These are phyloP conservation scores for Colletotrichum incanum DNA, from an alignment of 2,329 filamentous ascomycete genomes.

Conservation along the genomic window DNA sequence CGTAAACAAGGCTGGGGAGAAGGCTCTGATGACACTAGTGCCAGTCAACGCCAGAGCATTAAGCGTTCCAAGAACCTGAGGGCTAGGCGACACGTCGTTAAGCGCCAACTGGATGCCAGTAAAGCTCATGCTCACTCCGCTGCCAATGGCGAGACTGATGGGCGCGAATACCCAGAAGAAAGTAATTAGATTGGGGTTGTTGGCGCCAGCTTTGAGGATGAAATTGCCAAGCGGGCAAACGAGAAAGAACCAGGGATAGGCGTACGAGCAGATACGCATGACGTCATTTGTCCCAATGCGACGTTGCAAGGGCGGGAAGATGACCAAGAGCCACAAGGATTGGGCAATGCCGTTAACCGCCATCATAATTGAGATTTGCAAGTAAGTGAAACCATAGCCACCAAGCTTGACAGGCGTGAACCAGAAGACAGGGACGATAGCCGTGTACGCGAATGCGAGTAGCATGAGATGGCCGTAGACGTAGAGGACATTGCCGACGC, in stretches of 20 bases:
- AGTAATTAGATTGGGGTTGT: constrained; percentile 52
- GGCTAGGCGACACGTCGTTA: constrained; percentile 80
- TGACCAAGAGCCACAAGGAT: constrained; percentile 78
- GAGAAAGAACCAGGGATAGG: constrained; percentile 77
- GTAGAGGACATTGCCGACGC: constrained; percentile 77
- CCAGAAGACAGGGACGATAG: constrained; percentile 78
- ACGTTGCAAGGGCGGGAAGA: constrained; percentile 78
- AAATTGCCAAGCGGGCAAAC: constrained; percentile 70
- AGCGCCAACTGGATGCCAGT: constrained; percentile 81
- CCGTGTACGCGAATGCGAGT: constrained; percentile 80
- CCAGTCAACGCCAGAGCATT: constrained; percentile 75
- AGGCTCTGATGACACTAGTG: constrained; percentile 73
- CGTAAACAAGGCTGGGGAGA: constrained; percentile 77
- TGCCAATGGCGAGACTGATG: constrained; percentile 65
- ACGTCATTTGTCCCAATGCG: constrained; percentile 78
- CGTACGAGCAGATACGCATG: constrained; percentile 65
- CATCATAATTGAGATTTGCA: constrained; percentile 78
- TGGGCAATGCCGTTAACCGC: constrained; percentile 76
- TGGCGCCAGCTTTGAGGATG: constrained; percentile 64
- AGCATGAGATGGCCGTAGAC: constrained; percentile 78
- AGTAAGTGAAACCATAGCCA: constrained; percentile 74
- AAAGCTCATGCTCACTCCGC: constrained; percentile 78
- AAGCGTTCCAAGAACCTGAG: constrained; percentile 76
- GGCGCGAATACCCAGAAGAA: constrained; percentile 70
- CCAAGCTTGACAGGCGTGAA: constrained; percentile 75